Percentiles rank a stretch among this genome's conserved stretches.
These are phyloP conservation scores for Aplosporella prunicola DNA, from an alignment of 2,329 filamentous ascomycete genomes.

Conservation along the genomic window DNA sequence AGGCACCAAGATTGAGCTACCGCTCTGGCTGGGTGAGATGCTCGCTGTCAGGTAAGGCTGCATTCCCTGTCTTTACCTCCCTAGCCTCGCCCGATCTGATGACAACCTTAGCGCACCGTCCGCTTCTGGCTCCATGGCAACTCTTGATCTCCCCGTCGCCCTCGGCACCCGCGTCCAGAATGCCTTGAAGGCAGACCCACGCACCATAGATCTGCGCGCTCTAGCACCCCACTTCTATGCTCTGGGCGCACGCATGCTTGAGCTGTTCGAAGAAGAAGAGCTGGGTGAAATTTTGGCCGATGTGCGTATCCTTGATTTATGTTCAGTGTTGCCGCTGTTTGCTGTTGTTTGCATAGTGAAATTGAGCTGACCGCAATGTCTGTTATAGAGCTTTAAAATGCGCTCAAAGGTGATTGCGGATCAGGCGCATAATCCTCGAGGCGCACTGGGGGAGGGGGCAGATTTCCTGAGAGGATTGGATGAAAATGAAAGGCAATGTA, in stretches of 20 bases:
- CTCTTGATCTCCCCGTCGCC: constrained; percentile 70
- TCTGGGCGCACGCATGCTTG: constrained; percentile 74
- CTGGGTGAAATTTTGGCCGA: constrained; percentile 51
- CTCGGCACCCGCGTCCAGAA: constrained; percentile 74
- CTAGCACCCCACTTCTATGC: constrained; percentile 83
- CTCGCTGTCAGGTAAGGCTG: constrained; percentile 57
- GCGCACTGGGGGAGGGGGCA: constrained; percentile 54
- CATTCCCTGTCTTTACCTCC: neutral
- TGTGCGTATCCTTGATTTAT: constrained; percentile 18
- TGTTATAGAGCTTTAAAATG: constrained; percentile 64
- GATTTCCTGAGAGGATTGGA: constrained; percentile 85
- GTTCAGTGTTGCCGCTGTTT: constrained; percentile 1
- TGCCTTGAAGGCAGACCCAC: constrained; percentile 82
- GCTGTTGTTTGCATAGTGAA: neutral
- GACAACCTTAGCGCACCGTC: constrained; percentile 9
- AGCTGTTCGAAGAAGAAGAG: constrained; percentile 85
- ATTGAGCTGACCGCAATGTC: neutral
- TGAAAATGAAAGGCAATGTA: constrained; percentile 70
- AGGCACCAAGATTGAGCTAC: constrained; percentile 71
- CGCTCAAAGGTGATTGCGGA: constrained; percentile 76
- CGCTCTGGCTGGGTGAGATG: constrained; percentile 92
- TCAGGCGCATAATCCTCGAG: constrained; percentile 76
- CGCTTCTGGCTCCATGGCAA: constrained; percentile 40
- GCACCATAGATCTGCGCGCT: constrained; percentile 72
- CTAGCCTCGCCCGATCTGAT: neutral